Percentiles rank a stretch among this genome's conserved stretches.
Evolutionary conservation across 257 asterid species (phyloP).

Genomic region (Nicotiana tabacum): DNA sequence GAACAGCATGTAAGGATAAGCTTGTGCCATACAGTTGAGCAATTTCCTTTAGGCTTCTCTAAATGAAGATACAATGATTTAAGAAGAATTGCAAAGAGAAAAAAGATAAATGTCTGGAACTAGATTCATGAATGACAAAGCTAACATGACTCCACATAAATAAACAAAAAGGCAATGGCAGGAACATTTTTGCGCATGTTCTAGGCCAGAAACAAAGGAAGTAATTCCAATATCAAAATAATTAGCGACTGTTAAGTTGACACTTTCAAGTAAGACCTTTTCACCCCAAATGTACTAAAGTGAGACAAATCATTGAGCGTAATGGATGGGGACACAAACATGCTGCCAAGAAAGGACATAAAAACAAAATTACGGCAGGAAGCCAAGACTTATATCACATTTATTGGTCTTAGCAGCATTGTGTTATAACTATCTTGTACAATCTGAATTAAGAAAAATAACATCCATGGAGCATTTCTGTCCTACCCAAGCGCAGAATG

Average conservation of each 20-base stretch:
- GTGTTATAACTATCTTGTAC: not conserved
- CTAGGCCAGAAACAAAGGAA: not conserved
- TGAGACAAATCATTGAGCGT: not conserved
- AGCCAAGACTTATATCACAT: not conserved
- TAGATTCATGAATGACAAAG: not conserved
- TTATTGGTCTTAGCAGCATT: not conserved
- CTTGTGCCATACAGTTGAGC: slow-evolving; percentile 64
- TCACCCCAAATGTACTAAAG: not conserved
- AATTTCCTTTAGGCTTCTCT: slow-evolving; percentile 91
- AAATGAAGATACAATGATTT: not conserved
- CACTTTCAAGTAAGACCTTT: not conserved
- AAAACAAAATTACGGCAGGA: not conserved
- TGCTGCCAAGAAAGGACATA: not conserved
- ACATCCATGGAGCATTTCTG: not conserved
- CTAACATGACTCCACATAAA: not conserved
- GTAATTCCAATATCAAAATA: not conserved
- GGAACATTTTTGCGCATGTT: not conserved
- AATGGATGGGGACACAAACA: not conserved
- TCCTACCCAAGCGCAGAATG: not conserved
- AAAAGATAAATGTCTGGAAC: not conserved
- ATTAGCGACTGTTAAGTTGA: not conserved
- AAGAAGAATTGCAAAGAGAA: slow-evolving; percentile 5
- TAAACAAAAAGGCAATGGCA: not conserved
- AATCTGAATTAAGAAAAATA: not conserved
- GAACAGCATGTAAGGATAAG: slow-evolving; percentile 56